phyloP scores from a whole-genome alignment of 306 rosid genomes.

The Pyrus bretschneideri region DNA sequence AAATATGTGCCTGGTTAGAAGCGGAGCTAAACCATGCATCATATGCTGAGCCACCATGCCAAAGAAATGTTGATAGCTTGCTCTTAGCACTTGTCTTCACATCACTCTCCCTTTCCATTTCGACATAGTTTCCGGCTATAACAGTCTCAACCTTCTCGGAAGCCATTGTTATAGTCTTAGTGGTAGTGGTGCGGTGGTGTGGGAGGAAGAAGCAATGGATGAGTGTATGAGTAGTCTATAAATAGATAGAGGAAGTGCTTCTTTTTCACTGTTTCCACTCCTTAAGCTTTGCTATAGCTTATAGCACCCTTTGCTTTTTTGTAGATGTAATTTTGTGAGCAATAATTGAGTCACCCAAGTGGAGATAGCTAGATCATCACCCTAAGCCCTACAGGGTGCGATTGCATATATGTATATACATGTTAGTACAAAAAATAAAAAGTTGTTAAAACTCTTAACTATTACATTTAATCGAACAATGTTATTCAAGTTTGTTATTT shows the following conservation, averaged over 20 bases:
- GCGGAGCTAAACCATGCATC: conserved; percentile 99
- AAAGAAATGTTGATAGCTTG: conserved; percentile 57
- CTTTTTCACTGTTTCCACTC: conserved; percentile 8
- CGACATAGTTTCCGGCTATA: conserved; percentile 81
- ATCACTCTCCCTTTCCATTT: conserved; percentile 65
- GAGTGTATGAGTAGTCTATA: conserved; percentile 24
- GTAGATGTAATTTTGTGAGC: conserved; percentile 18
- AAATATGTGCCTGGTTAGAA: conserved; percentile 70
- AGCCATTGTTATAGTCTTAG: conserved; percentile 49
- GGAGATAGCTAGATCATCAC: conserved; percentile 31
- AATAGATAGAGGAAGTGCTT: conserved; percentile 33
- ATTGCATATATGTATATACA: background rate
- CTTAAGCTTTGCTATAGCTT: background rate
- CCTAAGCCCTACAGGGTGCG: background rate
- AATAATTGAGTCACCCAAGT: conserved; percentile 38
- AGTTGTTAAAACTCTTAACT: background rate
- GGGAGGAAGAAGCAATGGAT: conserved; percentile 27
- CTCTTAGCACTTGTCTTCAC: conserved; percentile 29
- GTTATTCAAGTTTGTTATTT: background rate
- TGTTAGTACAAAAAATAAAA: background rate
- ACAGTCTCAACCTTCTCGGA: conserved; percentile 98
- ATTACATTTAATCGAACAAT: background rate
- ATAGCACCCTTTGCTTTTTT: conserved; percentile 15
- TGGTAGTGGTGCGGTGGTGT: conserved; percentile 15
- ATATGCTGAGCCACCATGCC: conserved; percentile 99